These are phyloP conservation scores for Tricholoma sp. DNA, from an alignment of 768 basidiomycete species.

Conservation along the genomic window DNA sequence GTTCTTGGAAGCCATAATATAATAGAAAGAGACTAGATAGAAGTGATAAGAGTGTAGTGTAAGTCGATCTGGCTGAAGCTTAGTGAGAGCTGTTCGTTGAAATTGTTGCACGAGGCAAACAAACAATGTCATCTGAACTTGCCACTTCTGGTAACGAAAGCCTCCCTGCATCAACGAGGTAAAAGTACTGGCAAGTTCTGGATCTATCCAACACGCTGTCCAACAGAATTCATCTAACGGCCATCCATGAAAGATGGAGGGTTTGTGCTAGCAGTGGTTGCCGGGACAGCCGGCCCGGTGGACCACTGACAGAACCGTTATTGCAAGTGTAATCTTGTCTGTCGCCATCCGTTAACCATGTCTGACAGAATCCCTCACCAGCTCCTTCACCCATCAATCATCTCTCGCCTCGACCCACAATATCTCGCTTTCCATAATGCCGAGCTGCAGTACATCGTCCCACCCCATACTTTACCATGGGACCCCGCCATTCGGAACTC, in stretches of 20 bases:
- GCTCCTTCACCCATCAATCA: slow-evolving; percentile 52
- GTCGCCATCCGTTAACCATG: no score
- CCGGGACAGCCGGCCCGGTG: not conserved
- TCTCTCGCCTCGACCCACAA: slow-evolving; percentile 56
- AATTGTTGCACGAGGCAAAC: not conserved
- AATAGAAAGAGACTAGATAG: not conserved
- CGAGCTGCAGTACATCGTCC: slow-evolving; percentile 39
- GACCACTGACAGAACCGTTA: not conserved
- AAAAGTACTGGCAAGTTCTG: not conserved
- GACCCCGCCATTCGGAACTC: slow-evolving; percentile 48
- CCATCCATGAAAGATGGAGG: no score
- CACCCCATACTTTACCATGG: slow-evolving; percentile 45
- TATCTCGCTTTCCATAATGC: not conserved
- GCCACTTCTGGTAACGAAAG: not conserved
- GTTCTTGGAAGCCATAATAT: slow-evolving; percentile 6
- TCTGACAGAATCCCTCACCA: not conserved
- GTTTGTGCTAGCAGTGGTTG: not conserved
- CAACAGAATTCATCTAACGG: no score
- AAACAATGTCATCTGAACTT: not conserved
- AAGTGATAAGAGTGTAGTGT: not conserved
- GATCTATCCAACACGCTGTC: not conserved
- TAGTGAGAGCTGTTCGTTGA: not conserved
- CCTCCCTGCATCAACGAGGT: not conserved
- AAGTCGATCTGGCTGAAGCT: not conserved
- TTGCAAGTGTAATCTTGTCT: no score